Evolutionary conservation across 345 rosid genomes (phyloP), one percentile per base, ranked within the genome.

Genomic region (Euphorbia tirucalli): DNA sequence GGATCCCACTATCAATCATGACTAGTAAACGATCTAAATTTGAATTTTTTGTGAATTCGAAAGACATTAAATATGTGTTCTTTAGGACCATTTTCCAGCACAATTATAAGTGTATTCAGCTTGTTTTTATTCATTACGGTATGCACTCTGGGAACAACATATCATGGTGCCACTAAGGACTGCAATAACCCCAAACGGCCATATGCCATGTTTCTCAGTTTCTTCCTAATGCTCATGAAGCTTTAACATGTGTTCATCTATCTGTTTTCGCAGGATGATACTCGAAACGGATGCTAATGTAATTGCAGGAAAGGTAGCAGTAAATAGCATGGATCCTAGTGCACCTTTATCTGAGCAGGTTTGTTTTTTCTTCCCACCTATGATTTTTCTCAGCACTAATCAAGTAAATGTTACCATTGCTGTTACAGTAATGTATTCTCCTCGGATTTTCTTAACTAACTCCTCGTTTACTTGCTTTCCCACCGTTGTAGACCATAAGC

Each of bases 281-380:
- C 97, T 93, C 48, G 98, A 93, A 79, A 91, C 94, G 3, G 96
- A 91, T 67, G 83, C 94, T 5, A 88, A 76, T 61, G 83, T 89
- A 25, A 87, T 93, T 55, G 98, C 96, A 9, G 97, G 90, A 70
- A 93, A 91, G 83, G 97, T 91, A 68, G 96, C 93, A 68, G 75
- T 85, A 68, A 91, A 93, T 61, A 88, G 83, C 86, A 77, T 90
- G 80, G 94, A 91, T 79, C 88, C 88, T 52, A 79, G 78, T 46
- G 89, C 91, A 62, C 88, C 93, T 60, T 82, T 93, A 74, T 87
- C 98, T 25, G 97, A 93, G 78, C 97, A 93, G 97, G 98, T 93
- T 44, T 50, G 31, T 35, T 21, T 52, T 43, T 43, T 27, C 21
- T 61, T 2, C 44, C 15, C 54, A 48, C 19, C 69, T 46, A 27